A percentile compares a stretch with the other conserved stretches of the same genome.
phyloP scores from a whole-genome alignment of 148 eudicot species.

The Chenopodium quinoa region DNA sequence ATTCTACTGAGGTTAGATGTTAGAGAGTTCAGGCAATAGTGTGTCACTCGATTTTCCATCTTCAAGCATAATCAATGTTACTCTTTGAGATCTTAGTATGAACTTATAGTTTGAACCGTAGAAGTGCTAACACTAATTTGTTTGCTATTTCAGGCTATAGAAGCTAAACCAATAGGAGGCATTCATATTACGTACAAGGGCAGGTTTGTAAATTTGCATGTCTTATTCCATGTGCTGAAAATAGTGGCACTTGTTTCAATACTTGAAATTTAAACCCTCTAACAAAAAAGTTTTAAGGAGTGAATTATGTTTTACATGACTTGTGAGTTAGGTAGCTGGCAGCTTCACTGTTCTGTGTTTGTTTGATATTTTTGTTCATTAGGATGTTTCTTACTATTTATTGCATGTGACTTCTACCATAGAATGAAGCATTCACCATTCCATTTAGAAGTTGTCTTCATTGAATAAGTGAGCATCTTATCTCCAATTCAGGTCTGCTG shows the following conservation, averaged over 20 bases:
- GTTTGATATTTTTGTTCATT: not conserved
- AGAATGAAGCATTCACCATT: not conserved
- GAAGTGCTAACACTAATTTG: conserved; percentile 24
- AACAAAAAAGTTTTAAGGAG: not conserved
- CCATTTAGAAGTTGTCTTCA: not conserved
- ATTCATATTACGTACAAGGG: conserved; percentile 56
- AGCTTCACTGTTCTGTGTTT: not conserved
- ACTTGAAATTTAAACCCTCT: not conserved
- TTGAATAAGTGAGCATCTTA: conserved; percentile 16
- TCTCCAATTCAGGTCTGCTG: conserved; percentile 51
- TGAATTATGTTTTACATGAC: not conserved
- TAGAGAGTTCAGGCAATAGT: not conserved
- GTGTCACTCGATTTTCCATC: not conserved
- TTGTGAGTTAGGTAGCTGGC: not conserved
- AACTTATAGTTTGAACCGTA: not conserved
- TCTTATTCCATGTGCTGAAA: not conserved
- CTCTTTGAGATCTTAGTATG: not conserved
- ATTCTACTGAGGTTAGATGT: too few relatives aligned
- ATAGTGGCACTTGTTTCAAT: not conserved
- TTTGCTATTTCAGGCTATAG: conserved; percentile 65
- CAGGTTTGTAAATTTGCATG: conserved; percentile 51
- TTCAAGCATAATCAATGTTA: not conserved
- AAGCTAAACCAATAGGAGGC: conserved; percentile 73
- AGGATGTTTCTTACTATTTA: not conserved
- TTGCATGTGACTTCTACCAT: not conserved